Conservation (phyloP, 257 asterid genomes). For the Fraxinus pennsylvanica region DNA sequence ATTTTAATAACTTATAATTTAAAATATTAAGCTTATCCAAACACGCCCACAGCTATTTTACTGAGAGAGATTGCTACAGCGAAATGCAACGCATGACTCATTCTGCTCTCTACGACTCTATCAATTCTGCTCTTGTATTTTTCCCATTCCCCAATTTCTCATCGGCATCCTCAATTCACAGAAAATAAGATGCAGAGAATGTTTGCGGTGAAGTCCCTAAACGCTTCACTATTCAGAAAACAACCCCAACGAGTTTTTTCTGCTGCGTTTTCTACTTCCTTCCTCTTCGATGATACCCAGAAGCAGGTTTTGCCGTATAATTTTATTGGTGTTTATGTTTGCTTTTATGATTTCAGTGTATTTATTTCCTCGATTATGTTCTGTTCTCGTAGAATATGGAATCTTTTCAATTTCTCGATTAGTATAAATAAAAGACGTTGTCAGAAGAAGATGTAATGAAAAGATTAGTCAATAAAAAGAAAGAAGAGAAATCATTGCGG, state of each 20-base stretch:
- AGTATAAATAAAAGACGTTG: not conserved
- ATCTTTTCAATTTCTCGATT: not conserved
- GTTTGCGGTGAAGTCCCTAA: conserved; percentile 54
- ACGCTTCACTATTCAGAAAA: conserved; percentile 44
- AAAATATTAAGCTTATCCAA: not conserved
- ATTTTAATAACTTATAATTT: too few relatives aligned
- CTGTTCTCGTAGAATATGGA: not conserved
- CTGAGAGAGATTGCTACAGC: not conserved
- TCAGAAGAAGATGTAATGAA: not conserved
- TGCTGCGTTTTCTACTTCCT: conserved; percentile 73
- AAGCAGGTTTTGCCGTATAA: conserved; percentile 53
- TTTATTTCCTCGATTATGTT: conserved; percentile 1
- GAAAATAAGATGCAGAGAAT: conserved; percentile 56
- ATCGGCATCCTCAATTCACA: not conserved
- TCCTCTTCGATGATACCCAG: conserved; percentile 84
- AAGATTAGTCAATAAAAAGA: not conserved
- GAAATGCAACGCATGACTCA: not conserved
- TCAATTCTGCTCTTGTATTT: not conserved
- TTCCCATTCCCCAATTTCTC: not conserved
- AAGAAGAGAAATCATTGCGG: not conserved
- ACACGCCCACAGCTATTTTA: not conserved
- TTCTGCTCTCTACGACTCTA: not conserved
- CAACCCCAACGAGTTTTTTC: conserved; percentile 27
- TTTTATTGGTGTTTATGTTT: not conserved
- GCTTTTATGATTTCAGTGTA: not conserved